Evolutionary conservation across 352 stramenopile genomes (phyloP).

Genomic region (Phytophthora melonis): DNA sequence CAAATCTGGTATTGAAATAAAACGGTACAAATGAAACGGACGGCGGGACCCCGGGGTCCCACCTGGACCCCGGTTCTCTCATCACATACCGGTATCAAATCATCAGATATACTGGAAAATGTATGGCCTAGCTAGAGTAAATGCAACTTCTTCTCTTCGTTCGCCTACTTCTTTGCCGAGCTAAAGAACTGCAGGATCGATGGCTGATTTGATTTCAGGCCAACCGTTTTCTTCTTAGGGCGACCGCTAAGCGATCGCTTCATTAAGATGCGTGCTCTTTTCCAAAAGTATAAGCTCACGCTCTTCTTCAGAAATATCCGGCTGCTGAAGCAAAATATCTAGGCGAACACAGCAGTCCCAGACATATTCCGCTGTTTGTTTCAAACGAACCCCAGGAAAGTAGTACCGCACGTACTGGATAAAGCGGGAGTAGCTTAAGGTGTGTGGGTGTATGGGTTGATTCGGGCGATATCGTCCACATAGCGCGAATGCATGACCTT

Average conservation of each 20-base stretch:
- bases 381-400: slow-evolving; percentile 16
- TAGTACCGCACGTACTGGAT: slow-evolving; percentile 19
- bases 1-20: too few relatives aligned
- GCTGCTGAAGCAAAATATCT: slow-evolving; percentile 14
- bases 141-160: background rate
- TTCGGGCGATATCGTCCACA: background rate
- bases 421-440: slow-evolving; percentile 20
- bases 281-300: slow-evolving; percentile 2
- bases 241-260: slow-evolving; percentile 8
- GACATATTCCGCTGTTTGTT: slow-evolving; percentile 12
- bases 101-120: background rate
- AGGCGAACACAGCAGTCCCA: slow-evolving; percentile 19
- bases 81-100: background rate
- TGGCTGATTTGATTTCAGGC: background rate
- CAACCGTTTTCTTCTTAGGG: background rate
- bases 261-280: slow-evolving; percentile 13
- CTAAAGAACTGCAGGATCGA: background rate
- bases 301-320: slow-evolving; percentile 2
- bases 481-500: slow-evolving; percentile 2
- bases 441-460: background rate
- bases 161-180: background rate
- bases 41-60: background rate
- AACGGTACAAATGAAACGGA: background rate
- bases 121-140: background rate
- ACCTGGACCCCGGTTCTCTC: background rate